A percentile compares a stretch with the other conserved stretches of the same genome.
These are phyloP conservation scores for Pseudocercospora musae DNA, from an alignment of 2,329 filamentous ascomycete species.

Conservation along the genomic window DNA sequence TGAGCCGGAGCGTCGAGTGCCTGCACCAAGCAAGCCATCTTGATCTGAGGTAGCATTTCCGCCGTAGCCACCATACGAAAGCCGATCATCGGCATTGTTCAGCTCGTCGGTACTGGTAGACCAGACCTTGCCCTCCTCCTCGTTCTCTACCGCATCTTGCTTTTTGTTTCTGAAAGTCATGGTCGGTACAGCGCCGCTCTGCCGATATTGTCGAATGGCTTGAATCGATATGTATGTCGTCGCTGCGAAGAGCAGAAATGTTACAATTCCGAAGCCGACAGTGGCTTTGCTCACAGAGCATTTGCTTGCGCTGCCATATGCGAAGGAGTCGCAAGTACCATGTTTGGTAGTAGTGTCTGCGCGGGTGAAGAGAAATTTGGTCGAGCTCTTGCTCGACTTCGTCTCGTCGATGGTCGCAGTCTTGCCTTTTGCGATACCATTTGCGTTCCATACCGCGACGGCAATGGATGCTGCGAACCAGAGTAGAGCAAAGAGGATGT, in stretches of 20 bases:
- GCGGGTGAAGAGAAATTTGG: conserved; percentile 8
- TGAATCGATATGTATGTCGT: conserved; percentile 55
- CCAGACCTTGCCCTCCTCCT: conserved; percentile 45
- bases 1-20: conserved; percentile 11
- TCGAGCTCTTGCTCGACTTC: not conserved
- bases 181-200: conserved; percentile 53
- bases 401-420: conserved; percentile 28
- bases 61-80: conserved; percentile 10
- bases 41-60: conserved; percentile 9
- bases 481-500: conserved; percentile 53
- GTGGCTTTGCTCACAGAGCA: conserved; percentile 57
- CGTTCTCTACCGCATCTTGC: conserved; percentile 30
- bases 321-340: conserved; percentile 53
- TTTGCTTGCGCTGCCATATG: conserved; percentile 53
- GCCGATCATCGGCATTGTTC: conserved; percentile 14
- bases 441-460: conserved; percentile 54
- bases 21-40: conserved; percentile 17
- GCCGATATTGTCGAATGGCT: conserved; percentile 55
- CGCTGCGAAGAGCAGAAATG: conserved; percentile 55
- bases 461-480: conserved; percentile 60
- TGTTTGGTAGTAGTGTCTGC: conserved; percentile 27
- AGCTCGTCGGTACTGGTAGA: conserved; percentile 42
- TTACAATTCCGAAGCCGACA: conserved; percentile 55
- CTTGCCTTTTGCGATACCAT: conserved; percentile 53
- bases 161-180: conserved; percentile 38